Evolutionary conservation across 768 basidiomycete genomes (phyloP), one percentile per base, ranked within the genome.

Genomic region (Kwoniella sp.): DNA sequence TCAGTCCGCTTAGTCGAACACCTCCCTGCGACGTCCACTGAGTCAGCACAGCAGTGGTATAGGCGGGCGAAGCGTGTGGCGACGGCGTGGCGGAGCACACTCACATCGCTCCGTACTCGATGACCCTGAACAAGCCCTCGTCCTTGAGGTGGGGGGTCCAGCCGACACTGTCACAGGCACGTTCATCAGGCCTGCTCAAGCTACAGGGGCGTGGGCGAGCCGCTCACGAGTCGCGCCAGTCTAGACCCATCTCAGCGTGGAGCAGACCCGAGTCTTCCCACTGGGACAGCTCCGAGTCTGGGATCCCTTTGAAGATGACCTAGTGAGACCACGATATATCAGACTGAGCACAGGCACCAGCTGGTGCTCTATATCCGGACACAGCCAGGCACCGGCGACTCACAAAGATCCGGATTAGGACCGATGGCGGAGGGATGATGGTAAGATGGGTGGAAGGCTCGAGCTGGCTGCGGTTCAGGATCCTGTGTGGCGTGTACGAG

Each of bases 81-180:
- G 15, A 27, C 3, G 5, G 11, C 37, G 46, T 10, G 7, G 32
- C 26, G n/a, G n/a, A 42, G 11, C 19, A 7, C 20, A 64, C 67
- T 57, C 56, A 71, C 70, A 71, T 71, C n/a, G 67, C 68, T 14
- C 65, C 67, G 46, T 67, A 69, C 49, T 71, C 70, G 27, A 71
- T 63, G 2, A 66, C 63, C 44, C 70, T 57, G 37, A 69, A 71
- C 46, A 66, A 40, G 36, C 52, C 56, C 22, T 69, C 65, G 37
- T 71, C 56, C n/a, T 56, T 22, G 33, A 71, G 32, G 32, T 65
- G 56, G 12, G 52, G 47, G 15, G 55, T 60, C 67, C 67, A 71
- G 1, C 65, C 64, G 17, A 69, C 54, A 12, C 67, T 71, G 37
- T 15, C 2, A 22, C 1, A 22, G 22, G 22, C 17, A 37, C 36